Conservation (phyloP, 495 filamentous ascomycete genomes). For the Penicillium robsamsonii region DNA sequence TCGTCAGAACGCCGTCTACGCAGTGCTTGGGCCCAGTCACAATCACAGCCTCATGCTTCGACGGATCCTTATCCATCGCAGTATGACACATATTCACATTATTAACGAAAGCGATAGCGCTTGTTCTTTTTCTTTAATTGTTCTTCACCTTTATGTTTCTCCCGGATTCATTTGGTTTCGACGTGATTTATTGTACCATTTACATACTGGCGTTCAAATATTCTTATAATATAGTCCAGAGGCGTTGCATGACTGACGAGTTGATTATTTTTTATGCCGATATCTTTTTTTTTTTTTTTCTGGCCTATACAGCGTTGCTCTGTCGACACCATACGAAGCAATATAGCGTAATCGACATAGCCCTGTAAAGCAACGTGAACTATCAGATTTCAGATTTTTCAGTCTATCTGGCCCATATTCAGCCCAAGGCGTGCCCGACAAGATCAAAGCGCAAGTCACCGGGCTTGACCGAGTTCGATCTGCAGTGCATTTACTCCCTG, state of each 20-base stretch:
- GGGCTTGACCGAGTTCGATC: conserved; percentile 18
- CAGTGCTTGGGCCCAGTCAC: conserved; percentile 23
- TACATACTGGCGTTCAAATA: conserved; percentile 21
- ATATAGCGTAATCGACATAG: conserved; percentile 1
- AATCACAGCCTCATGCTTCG: conserved; percentile 18
- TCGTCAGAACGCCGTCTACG: conserved; percentile 27
- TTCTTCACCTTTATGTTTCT: conserved; percentile 1
- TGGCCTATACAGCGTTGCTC: not conserved
- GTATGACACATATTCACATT: conserved; percentile 35
- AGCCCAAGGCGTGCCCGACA: conserved; percentile 20
- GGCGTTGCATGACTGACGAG: conserved; percentile 17
- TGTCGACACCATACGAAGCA: not conserved
- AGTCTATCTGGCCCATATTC: not conserved
- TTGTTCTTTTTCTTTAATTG: conserved; percentile 1
- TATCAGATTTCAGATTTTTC: not conserved
- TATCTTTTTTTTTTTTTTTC: not conserved
- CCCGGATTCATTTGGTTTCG: not conserved
- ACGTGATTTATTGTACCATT: conserved; percentile 24
- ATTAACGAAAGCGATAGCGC: conserved; percentile 22
- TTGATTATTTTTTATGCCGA: conserved; percentile 6
- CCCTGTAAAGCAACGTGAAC: conserved; percentile 1
- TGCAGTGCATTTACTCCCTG: conserved; percentile 19
- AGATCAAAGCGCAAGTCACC: conserved; percentile 25
- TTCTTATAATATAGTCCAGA: conserved; percentile 11
- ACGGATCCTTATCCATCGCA: conserved; percentile 24